Conservation (phyloP, 2,329 filamentous ascomycete species). For the Cladophialophora carrionii region DNA sequence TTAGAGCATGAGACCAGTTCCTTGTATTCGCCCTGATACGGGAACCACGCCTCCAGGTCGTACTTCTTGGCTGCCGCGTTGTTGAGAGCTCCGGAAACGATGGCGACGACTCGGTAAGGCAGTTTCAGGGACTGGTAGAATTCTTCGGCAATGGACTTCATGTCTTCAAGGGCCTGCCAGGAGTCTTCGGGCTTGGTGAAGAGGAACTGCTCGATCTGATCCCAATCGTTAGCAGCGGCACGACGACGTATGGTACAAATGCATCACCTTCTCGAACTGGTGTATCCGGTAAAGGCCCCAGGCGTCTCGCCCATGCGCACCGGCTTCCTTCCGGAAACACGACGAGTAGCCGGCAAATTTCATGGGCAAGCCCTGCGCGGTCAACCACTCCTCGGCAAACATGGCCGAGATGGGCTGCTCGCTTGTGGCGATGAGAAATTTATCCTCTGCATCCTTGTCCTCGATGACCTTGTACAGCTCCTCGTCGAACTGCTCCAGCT, state of each 20-base stretch:
- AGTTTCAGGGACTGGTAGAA: slow-evolving; percentile 91
- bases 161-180: slow-evolving; percentile 90
- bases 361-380: slow-evolving; percentile 81
- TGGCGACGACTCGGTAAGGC: slow-evolving; percentile 88
- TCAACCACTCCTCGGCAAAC: slow-evolving; percentile 92
- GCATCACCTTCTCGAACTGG: slow-evolving; percentile 84
- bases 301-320: slow-evolving; percentile 86
- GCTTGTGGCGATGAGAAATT: slow-evolving; percentile 79
- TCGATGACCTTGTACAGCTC: slow-evolving; percentile 94
- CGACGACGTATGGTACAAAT: background rate
- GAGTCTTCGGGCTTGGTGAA: slow-evolving; percentile 84
- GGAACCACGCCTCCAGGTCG: slow-evolving; percentile 95
- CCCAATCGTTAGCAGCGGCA: slow-evolving; percentile 1
- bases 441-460: slow-evolving; percentile 84
- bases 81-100: slow-evolving; percentile 94
- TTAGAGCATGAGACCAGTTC: slow-evolving; percentile 97
- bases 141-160: slow-evolving; percentile 88
- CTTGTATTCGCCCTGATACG: slow-evolving; percentile 96
- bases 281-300: slow-evolving; percentile 99
- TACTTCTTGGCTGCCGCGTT: slow-evolving; percentile 89
- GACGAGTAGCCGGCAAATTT: slow-evolving; percentile 92
- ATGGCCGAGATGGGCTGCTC: slow-evolving; percentile 94
- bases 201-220: slow-evolving; percentile 73
- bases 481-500: slow-evolving; percentile 96
- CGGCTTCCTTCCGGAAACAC: slow-evolving; percentile 94